Evolutionary conservation across 1,284 basidiomycete species (phyloP), one percentile per base, ranked within the genome.

Genomic region (Macrocybe sp.): DNA sequence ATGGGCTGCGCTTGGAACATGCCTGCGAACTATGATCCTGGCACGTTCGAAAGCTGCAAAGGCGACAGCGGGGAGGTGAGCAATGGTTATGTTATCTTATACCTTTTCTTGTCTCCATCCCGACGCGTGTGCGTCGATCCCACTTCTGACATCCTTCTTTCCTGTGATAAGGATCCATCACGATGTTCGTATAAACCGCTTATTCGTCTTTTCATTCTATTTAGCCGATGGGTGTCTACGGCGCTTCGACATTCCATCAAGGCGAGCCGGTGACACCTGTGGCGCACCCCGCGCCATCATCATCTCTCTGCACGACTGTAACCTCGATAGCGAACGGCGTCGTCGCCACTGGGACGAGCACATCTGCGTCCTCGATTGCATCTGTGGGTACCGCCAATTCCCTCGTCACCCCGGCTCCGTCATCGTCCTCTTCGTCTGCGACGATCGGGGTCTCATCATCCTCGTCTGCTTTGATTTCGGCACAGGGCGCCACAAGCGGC

Each of bases 151-250:
- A 38, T 22, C 30, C 38, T 10, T 38, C n/a, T 45, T 22, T 34
- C 22, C 22, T 22, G 22, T 22, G 22, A 22, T 22, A 22, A 22
- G 28, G 29, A 37, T 16, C 33, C 43, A 28, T 30, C 9, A 14
- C 29, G 5, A 36, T 29, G n/a, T 42, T 41, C 16, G 12, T 48
- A 4, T 36, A 42, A 37, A 22, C 38, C 31, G 10, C 41, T 44
- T 10, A 29, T 45, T 39, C 33, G 28, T 48, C 39, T 11, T 38
- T 40, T 29, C 45, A 11, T 49, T 32, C 37, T 44, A 46, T 45
- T 31, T 44, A 81, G 80, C 83, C 75, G 7, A 82, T 83, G 79
- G 86, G 86, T 37, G 78, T 89, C 6, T 88, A 88, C 59, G 78
- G 77, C 36, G 65, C 66, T 3, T 83, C 80, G 6, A 85, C 81